Conservation (phyloP, 2,329 filamentous ascomycete genomes). For the Fusarium oligoseptatum region DNA sequence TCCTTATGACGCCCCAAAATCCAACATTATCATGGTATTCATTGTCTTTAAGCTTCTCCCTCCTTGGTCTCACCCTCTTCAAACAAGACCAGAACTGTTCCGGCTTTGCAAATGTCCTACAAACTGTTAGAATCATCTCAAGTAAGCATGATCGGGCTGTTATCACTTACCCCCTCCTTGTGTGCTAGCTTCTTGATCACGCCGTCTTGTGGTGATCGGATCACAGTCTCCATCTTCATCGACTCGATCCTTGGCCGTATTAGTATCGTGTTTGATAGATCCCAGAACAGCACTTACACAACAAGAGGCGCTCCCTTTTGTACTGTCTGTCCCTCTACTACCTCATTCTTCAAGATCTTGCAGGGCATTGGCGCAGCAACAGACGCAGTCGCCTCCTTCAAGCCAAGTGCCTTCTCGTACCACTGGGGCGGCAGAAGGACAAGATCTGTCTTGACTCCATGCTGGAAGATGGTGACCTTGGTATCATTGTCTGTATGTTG, state of each 20-base stretch:
- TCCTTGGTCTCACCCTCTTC: conserved; percentile 62
- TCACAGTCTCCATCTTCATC: conserved; percentile 92
- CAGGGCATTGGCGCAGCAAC: conserved; percentile 97
- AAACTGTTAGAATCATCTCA: conserved; percentile 29
- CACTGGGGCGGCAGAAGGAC: conserved; percentile 75
- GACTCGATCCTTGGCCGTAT: conserved; percentile 74
- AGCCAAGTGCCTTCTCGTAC: conserved; percentile 88
- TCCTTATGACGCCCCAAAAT: conserved; percentile 32
- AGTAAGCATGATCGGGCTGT: background rate
- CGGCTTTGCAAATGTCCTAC: conserved; percentile 83
- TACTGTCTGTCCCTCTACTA: conserved; percentile 83
- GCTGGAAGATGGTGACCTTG: conserved; percentile 83
- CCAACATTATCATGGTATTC: conserved; percentile 15
- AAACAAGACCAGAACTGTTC: conserved; percentile 80
- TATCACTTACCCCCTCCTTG: conserved; percentile 74
- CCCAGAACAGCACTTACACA: conserved; percentile 67
- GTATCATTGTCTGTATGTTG: conserved; percentile 66
- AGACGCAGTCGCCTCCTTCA: conserved; percentile 84
- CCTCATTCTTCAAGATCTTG: conserved; percentile 92
- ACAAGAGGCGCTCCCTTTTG: conserved; percentile 89
- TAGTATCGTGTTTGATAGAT: conserved; percentile 49
- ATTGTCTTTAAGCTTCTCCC: conserved; percentile 38
- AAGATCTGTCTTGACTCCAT: conserved; percentile 71
- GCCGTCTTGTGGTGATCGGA: conserved; percentile 80
- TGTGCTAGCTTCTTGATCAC: conserved; percentile 80